Evolutionary conservation across 73 alveolate genomes (phyloP).

Genomic region (Paramecium sexaurelia): DNA sequence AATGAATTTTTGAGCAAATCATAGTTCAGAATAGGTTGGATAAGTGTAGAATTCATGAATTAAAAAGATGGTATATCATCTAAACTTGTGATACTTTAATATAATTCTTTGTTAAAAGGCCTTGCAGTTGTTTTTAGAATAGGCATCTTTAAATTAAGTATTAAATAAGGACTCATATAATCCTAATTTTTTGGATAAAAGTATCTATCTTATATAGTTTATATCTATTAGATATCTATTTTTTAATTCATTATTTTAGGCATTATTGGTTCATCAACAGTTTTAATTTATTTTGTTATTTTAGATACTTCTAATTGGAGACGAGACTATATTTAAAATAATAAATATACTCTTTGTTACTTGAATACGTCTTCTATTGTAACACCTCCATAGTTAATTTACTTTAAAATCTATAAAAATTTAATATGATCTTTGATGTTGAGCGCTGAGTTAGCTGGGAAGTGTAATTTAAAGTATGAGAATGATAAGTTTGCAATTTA

Average conservation of each 20-base stretch:
- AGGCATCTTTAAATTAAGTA: not conserved
- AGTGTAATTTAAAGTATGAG: conserved; percentile 10
- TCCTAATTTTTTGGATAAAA: not conserved
- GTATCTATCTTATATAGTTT: not conserved
- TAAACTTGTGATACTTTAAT: conserved; percentile 1
- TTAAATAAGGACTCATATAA: not conserved
- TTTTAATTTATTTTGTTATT: not conserved
- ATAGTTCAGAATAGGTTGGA: conserved; percentile 18
- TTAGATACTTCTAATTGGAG: not conserved
- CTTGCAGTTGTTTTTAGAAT: not conserved
- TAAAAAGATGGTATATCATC: conserved; percentile 29
- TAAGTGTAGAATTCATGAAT: not conserved
- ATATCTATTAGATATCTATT: not conserved
- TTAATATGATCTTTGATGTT: conserved; percentile 16
- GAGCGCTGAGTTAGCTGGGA: not conserved
- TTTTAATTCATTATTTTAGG: conserved; percentile 34
- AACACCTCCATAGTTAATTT: conserved; percentile 24
- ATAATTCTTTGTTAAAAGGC: not conserved
- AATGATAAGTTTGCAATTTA: conserved; percentile 4
- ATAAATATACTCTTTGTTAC: not conserved
- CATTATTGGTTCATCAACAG: not conserved
- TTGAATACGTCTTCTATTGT: conserved; percentile 3
- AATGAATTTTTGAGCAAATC: not conserved
- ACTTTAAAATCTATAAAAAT: not conserved
- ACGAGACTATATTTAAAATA: not conserved